Percentiles rank a stretch among this genome's conserved stretches.
Evolutionary conservation across 371 early-diverging fungal species (phyloP).

Genomic region (Saksenaea oblongispora): DNA sequence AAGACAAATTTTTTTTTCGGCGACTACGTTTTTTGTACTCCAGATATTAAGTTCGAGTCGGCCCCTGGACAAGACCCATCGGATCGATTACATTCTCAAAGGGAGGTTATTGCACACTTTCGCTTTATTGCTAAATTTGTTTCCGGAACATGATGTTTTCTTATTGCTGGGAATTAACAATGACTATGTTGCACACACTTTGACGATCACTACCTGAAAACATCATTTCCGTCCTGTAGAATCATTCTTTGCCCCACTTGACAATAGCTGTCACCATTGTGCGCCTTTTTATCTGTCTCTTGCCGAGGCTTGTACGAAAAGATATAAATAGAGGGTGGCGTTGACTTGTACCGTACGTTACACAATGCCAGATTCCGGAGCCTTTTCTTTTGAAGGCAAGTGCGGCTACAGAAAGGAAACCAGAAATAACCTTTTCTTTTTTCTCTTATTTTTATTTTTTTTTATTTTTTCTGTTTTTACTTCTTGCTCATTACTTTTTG

Average conservation of each 20-base stretch:
- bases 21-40: background rate
- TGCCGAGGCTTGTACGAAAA: background rate
- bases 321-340: conserved; percentile 5
- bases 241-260: too few species aligned
- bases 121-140: too few species aligned
- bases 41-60: background rate
- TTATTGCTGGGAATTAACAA: too few species aligned
- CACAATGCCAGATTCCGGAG: conserved; percentile 5
- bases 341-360: background rate
- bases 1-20: background rate
- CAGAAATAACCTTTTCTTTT: background rate
- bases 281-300: background rate
- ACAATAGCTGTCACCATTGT: background rate
- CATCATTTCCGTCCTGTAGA: too few species aligned
- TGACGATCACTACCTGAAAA: too few species aligned
- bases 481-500: background rate
- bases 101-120: too few species aligned
- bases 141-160: too few species aligned
- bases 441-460: too few species aligned
- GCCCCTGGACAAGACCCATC: too few species aligned
- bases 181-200: too few species aligned
- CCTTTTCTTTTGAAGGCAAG: background rate
- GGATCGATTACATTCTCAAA: too few species aligned
- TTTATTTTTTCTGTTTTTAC: background rate
- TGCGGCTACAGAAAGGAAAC: background rate